Evolutionary conservation across 257 asterid species (phyloP).

Genomic region (Solanum gracilifrons): DNA sequence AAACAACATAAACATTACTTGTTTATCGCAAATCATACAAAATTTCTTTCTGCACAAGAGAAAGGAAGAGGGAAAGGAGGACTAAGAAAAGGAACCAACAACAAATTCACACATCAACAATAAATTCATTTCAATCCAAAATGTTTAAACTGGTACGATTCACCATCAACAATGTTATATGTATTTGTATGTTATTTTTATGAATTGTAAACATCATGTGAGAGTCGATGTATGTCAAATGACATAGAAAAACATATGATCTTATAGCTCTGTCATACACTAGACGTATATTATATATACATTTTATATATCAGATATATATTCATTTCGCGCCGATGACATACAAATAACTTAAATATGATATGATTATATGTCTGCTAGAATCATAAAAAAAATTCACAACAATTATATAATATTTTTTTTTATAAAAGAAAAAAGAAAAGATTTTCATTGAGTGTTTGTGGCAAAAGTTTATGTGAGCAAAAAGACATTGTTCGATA

Average conservation of each 20-base stretch:
- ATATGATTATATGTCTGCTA: not conserved
- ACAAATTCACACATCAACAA: not conserved
- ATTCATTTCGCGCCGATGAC: rapidly evolving
- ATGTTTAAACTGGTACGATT: too few species aligned
- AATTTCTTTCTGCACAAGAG: not conserved
- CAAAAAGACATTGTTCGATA: not conserved
- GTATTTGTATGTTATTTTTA: too few species aligned
- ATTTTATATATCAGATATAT: too few species aligned
- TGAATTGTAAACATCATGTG: too few species aligned
- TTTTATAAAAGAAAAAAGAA: not conserved
- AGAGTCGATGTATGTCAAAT: not conserved
- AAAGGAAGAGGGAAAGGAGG: too few species aligned
- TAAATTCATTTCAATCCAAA: not conserved
- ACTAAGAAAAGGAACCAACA: not conserved
- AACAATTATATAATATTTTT: too few species aligned
- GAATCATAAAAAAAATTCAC: not conserved
- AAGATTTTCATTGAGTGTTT: not conserved
- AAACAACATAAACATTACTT: too few species aligned
- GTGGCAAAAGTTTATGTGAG: not conserved
- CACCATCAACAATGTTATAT: not conserved
- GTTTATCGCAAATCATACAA: not conserved
- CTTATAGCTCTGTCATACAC: not conserved
- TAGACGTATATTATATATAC: not conserved
- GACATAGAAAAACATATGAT: not conserved
- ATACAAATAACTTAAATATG: too few species aligned